Conservation (phyloP, 2,329 filamentous ascomycete species). For the Colletotrichum filicis region DNA sequence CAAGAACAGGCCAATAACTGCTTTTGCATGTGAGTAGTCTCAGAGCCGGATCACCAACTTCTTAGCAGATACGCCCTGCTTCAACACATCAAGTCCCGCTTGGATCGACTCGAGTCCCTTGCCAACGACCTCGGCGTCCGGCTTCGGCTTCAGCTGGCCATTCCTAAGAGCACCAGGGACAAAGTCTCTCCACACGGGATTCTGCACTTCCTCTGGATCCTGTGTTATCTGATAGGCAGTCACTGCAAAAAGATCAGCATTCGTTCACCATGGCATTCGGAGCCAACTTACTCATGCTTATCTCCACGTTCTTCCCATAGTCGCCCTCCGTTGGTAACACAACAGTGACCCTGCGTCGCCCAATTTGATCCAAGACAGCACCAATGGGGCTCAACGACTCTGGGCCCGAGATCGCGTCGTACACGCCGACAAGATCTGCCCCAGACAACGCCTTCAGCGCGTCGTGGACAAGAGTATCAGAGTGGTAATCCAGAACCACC, state of each 20-base stretch:
- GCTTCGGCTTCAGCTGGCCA: constrained; percentile 1
- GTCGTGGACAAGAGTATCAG: constrained; percentile 41
- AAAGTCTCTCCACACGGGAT: not conserved
- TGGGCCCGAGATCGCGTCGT: constrained; percentile 1
- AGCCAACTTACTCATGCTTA: not conserved
- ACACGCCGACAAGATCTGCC: not conserved
- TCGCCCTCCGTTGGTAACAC: not conserved
- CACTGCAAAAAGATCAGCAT: not conserved
- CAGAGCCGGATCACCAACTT: not conserved
- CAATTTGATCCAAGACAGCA: not conserved
- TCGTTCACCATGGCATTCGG: too few relatives aligned
- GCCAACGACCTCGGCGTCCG: not conserved
- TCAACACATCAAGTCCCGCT: not conserved
- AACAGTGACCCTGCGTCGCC: not conserved
- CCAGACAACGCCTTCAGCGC: not conserved
- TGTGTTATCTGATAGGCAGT: not conserved
- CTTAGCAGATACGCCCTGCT: constrained; percentile 1
- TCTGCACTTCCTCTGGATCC: not conserved
- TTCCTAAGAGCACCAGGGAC: not conserved
- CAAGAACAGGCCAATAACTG: too few relatives aligned
- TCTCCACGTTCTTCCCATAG: constrained; percentile 5
- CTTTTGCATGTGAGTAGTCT: not conserved
- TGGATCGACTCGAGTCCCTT: constrained; percentile 12
- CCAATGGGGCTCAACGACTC: constrained; percentile 2
- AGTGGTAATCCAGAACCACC: constrained; percentile 56